Conservation (phyloP, 768 basidiomycete species). For the Russula dissimulans region DNA sequence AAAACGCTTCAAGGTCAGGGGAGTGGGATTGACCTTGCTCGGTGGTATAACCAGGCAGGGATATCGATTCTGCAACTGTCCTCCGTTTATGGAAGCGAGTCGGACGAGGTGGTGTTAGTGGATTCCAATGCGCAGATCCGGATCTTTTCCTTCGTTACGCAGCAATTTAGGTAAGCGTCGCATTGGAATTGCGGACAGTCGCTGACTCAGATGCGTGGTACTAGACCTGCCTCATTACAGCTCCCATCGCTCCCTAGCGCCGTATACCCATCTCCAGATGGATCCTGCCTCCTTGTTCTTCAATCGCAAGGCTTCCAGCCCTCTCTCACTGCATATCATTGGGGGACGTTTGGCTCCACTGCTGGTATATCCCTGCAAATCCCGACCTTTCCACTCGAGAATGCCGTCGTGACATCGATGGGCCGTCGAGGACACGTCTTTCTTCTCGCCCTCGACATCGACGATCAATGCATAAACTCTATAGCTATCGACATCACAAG, state of each 20-base stretch:
- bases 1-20: slow-evolving; percentile 35
- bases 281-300: slow-evolving; percentile 39
- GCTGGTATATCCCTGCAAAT: slow-evolving; percentile 35
- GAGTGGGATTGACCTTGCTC: slow-evolving; percentile 30
- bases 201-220: neutral
- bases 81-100: slow-evolving; percentile 37
- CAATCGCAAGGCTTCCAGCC: slow-evolving; percentile 12
- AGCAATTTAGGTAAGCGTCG: slow-evolving; percentile 40
- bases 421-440: slow-evolving; percentile 34
- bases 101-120: slow-evolving; percentile 41
- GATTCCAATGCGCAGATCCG: slow-evolving; percentile 36
- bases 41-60: slow-evolving; percentile 33
- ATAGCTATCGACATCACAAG: slow-evolving; percentile 43
- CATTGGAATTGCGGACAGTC: neutral
- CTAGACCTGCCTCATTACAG: slow-evolving; percentile 38
- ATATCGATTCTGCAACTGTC: slow-evolving; percentile 29
- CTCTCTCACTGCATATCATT: slow-evolving; percentile 39
- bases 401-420: slow-evolving; percentile 37
- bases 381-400: slow-evolving; percentile 20
- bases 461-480: slow-evolving; percentile 31
- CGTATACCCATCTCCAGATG: slow-evolving; percentile 43
- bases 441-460: slow-evolving; percentile 33
- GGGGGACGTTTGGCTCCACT: slow-evolving; percentile 45
- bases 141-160: slow-evolving; percentile 44
- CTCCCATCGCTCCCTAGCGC: slow-evolving; percentile 28